These are phyloP conservation scores for Neopestalotiopsis sp. DNA, from an alignment of 2,329 filamentous ascomycete species.

Conservation along the genomic window DNA sequence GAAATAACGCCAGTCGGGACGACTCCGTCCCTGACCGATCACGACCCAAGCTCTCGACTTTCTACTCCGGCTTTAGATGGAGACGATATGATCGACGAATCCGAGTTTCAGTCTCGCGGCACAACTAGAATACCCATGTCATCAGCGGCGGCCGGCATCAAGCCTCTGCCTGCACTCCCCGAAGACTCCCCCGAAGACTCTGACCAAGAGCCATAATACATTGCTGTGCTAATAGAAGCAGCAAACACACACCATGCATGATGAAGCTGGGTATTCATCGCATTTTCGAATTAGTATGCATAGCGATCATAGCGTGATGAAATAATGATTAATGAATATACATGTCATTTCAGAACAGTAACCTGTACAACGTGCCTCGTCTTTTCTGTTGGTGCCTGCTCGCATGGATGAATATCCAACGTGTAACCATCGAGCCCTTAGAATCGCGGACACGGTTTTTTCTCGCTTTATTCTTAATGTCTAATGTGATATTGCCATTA, in stretches of 20 bases:
- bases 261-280: neutral
- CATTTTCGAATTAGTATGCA: slow-evolving; percentile 1
- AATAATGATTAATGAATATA: slow-evolving; percentile 18
- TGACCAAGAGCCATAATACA: slow-evolving; percentile 19
- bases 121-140: slow-evolving; percentile 25
- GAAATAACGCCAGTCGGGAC: neutral
- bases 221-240: neutral
- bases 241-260: neutral
- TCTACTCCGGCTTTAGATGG: neutral
- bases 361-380: too few species aligned
- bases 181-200: slow-evolving; percentile 45
- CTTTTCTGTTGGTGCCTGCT: too few species aligned
- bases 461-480: too few species aligned
- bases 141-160: slow-evolving; percentile 36
- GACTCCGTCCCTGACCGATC: slow-evolving; percentile 1
- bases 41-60: slow-evolving; percentile 9
- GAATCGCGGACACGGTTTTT: too few species aligned
- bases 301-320: slow-evolving; percentile 16
- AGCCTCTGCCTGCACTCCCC: slow-evolving; percentile 49
- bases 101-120: neutral
- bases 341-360: neutral
- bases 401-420: too few species aligned
- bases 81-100: slow-evolving; percentile 2
- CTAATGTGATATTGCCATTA: too few species aligned
- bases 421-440: too few species aligned